Base-by-base conservation (phyloP, 2,329 filamentous ascomycete genomes). In the Penicillium sp. region DNA sequence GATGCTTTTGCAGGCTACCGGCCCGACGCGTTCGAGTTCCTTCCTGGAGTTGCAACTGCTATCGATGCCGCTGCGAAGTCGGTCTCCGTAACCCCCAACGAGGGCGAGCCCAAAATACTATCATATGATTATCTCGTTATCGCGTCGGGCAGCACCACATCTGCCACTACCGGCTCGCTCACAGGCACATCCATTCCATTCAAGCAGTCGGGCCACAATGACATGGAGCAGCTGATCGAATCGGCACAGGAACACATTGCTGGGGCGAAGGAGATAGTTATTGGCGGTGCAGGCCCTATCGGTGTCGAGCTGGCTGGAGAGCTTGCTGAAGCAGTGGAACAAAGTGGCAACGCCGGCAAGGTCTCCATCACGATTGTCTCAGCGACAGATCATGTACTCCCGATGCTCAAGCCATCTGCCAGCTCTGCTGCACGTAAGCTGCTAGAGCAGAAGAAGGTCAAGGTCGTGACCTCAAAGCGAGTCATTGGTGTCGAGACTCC, bases 121-220 rank as follows among this genome's bases (percentile, higher is more conserved):
- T 48, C 66, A 3, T 82, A 77, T 60, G 73, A 80, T 55, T 74
- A 76, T n/a, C 68, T 82, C 3, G 67, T 82, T 43, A 74, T 81
- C 51, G 77, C 78, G 8, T 79, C 77, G 1, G 79, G 79, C 7
- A 74, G 74, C 34, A 70, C 60, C 12, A 76, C 77, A 1, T 62
- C 69, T 9, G 67, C 72, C 24, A 67, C 72, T 0, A 64, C 71
- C 3, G 59, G 58, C 38, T 46, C 53, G 22, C 40, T 51, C 68
- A 56, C 48, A 67, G 61, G 62, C 4, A 54, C 54, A 8, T 52
- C 54, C 9, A 52, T 70, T 6, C 69, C 69, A 15, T 71, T 76
- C 45, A 75, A 75, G 22, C 62, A 70, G 12, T 69, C 73, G 37
- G 69, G 66, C 31, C 73, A 45, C 17, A 64, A 70, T 41, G 58